Evolutionary conservation across 2,329 filamentous ascomycete genomes (phyloP), one percentile per base, ranked within the genome.

Genomic region (Paraphoma chrysanthemicola): DNA sequence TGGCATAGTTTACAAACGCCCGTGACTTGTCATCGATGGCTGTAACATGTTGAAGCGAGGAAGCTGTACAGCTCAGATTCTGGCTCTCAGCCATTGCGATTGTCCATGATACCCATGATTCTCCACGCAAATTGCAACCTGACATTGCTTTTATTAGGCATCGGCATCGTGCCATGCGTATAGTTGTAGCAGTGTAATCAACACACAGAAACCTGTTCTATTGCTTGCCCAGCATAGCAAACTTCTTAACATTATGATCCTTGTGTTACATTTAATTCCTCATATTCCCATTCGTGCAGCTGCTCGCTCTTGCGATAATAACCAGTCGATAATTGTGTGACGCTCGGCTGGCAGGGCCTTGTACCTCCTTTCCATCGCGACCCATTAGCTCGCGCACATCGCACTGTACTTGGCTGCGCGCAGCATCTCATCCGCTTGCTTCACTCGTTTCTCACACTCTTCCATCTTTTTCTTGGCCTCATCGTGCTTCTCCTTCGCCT

Each of bases 381-480:
- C 38, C 30, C 38, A 39, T 52, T 42, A 56, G 8, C 30, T 46
- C 29, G 10, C 17, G 14, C 48, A 54, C n/a, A 43, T 33, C 36
- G 29, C 36, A n/a, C 10, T 18, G 33, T 41, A 36, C 44, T 66
- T 64, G 6, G 57, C 57, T 7, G 39, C 28, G 0, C 51, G 39
- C 14, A 67, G 47, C 29, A 39, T 53, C 18, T 50, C 41, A 16
- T 59, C 48, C n/a, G 64, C 63, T 28, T 62, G 53, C 10, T 60
- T 48, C 10, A 64, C 45, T 38, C 61, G 64, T 51, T 62, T 54
- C 45, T 61, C 62, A 5, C 57, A 63, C 28, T 64, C 59, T 12
- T 61, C 59, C 16, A 60, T 57, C 38, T 64, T 63, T 42, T 59
- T 57, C 51, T 62, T 66, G 2, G 46, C 58, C 23, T 66, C 63